Evolutionary conservation across 225 moss, liverwort and hornwort species (phyloP).

Genomic region (Straminergon stramineum): DNA sequence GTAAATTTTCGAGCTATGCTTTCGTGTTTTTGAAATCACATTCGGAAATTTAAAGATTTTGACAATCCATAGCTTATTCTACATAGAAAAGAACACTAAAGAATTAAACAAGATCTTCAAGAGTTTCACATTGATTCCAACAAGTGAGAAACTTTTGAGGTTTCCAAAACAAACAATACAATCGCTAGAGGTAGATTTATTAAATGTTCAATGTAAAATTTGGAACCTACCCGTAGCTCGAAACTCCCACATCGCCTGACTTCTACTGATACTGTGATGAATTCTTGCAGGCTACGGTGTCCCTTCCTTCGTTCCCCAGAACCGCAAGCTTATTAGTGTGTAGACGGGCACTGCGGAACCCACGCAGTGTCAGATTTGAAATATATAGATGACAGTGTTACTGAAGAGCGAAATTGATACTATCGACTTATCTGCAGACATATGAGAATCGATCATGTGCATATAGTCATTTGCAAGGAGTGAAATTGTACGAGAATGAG

Average conservation of each 20-base stretch:
- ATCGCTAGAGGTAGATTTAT: neutral
- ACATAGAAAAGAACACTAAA: neutral
- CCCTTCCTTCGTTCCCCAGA: slow-evolving; percentile 18
- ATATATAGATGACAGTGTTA: neutral
- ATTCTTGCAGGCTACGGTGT: slow-evolving; percentile 11
- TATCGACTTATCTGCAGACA: neutral
- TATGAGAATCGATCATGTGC: neutral
- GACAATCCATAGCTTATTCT: neutral
- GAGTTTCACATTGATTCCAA: too few relatives aligned
- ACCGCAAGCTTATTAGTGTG: slow-evolving; percentile 12
- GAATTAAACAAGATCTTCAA: too few relatives aligned
- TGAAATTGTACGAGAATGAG: neutral
- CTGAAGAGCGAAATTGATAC: neutral
- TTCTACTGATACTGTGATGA: neutral
- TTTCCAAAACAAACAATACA: neutral
- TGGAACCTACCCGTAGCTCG: neutral
- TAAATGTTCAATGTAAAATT: neutral
- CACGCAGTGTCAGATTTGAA: neutral
- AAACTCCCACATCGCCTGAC: neutral
- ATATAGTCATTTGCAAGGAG: neutral
- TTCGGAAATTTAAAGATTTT: neutral
- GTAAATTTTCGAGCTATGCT: neutral
- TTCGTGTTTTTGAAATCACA: neutral
- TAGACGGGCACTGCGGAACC: neutral
- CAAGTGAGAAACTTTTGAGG: neutral